These are phyloP conservation scores for Cydonia oblonga DNA, from an alignment of 331 rosid species.

Conservation along the genomic window DNA sequence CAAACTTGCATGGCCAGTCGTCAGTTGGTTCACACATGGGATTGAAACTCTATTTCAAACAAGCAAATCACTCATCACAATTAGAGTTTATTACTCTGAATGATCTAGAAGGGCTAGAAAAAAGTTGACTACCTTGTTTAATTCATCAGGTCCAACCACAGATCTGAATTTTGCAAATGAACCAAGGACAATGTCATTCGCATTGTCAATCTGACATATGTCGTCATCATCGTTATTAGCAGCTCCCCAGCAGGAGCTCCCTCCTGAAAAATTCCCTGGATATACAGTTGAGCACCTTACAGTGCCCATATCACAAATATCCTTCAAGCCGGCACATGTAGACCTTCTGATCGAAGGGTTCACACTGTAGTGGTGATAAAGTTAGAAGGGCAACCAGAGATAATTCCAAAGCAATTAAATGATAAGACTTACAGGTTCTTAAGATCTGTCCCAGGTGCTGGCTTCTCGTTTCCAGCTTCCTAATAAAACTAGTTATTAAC, in stretches of 20 bases:
- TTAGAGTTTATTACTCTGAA: constrained; percentile 8
- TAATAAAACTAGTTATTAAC: constrained; percentile 11
- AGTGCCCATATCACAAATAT: constrained; percentile 56
- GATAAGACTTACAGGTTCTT: constrained; percentile 44
- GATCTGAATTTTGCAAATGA: constrained; percentile 44
- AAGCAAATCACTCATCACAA: constrained; percentile 10
- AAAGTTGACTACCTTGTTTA: constrained; percentile 45
- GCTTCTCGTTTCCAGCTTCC: constrained; percentile 49
- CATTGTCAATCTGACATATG: constrained; percentile 63
- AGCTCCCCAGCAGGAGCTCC: constrained; percentile 35
- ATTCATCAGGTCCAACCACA: constrained; percentile 28
- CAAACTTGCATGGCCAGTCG: constrained; percentile 46
- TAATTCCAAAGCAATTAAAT: constrained; percentile 6
- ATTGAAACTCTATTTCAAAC: constrained; percentile 61
- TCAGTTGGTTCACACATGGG: constrained; percentile 67
- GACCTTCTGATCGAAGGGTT: constrained; percentile 33
- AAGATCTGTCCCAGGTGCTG: constrained; percentile 36
- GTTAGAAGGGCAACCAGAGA: constrained; percentile 8
- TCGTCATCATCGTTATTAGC: constrained; percentile 50
- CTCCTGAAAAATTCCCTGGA: constrained; percentile 27
- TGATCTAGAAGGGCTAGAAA: not conserved
- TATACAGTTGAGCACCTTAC: constrained; percentile 41
- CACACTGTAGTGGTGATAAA: constrained; percentile 28
- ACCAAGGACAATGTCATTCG: constrained; percentile 39
- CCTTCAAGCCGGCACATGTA: constrained; percentile 54